Evolutionary conservation across 2,329 filamentous ascomycete species (phyloP).

Genomic region (Septoria linicola): DNA sequence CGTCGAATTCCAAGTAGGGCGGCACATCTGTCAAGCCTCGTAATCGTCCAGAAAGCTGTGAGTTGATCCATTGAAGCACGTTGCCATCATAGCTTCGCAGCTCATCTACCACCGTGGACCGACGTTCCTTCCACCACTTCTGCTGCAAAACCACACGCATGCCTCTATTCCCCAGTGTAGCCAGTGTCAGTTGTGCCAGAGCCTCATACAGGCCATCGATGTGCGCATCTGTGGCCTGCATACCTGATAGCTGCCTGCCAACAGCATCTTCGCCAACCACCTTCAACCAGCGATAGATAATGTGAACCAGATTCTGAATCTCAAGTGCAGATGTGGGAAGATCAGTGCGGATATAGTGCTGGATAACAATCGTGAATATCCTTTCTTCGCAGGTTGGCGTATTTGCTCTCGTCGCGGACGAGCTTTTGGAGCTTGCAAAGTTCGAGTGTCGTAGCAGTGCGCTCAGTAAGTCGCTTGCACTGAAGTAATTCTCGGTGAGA

Average conservation of each 20-base stretch:
- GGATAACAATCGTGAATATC: conserved; percentile 34
- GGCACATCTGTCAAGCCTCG: conserved; percentile 31
- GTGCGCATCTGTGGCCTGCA: conserved; percentile 30
- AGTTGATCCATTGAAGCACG: conserved; percentile 38
- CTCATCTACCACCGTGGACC: conserved; percentile 31
- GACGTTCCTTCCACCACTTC: conserved; percentile 33
- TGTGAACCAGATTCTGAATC: conserved; percentile 26
- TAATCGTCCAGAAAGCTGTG: conserved; percentile 34
- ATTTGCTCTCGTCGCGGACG: conserved; percentile 15
- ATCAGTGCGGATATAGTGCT: conserved; percentile 27
- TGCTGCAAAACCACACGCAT: conserved; percentile 31
- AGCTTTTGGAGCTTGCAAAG: conserved; percentile 14
- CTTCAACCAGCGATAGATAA: conserved; percentile 34
- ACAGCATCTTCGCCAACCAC: conserved; percentile 33
- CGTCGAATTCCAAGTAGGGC: conserved; percentile 67
- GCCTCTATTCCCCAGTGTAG: conserved; percentile 32
- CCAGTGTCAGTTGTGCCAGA: conserved; percentile 33
- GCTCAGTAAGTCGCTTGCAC: conserved; percentile 32
- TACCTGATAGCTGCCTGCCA: conserved; percentile 32
- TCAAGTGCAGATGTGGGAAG: conserved; percentile 24
- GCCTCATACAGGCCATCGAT: conserved; percentile 35
- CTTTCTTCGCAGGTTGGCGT: conserved; percentile 36
- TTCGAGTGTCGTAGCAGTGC: conserved; percentile 33
- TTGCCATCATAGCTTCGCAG: conserved; percentile 37
- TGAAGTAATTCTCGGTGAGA: conserved; percentile 27